Base-by-base conservation (phyloP, 2,329 filamentous ascomycete genomes). In the Colletotrichum sp. region DNA sequence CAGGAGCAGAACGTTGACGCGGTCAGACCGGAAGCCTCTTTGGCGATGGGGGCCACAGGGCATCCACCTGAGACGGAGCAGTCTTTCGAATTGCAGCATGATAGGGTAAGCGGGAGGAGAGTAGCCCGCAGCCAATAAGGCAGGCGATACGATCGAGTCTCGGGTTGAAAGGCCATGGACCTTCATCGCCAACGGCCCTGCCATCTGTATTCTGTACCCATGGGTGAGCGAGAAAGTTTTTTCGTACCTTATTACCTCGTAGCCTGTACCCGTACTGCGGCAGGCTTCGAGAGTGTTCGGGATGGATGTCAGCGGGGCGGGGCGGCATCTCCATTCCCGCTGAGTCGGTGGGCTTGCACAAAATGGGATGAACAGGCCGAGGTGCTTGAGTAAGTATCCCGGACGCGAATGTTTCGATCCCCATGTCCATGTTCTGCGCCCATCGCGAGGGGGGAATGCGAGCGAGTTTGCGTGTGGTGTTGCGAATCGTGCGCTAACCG, bases 61-160 rank as follows among this genome's bases (percentile, higher is more conserved):
- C 25, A 64, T 64, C 70, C 64, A 76, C 73, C 69, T 64, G 63
- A 49, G 39, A 76, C 73, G 32, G 49, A 19, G 44, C n/a, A 44
- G n/a, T 29, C 34, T 15, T 67, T 39, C 55, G 55, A 22, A 22
- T 67, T 22, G 52, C 52, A 52, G 25, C 57, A 66, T 44, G 52
- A 69, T 61, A 69, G 39, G 16, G 11, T 25, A 16, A 32, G 39
- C 16, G 62, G 30, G 44, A 29, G 15, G 8, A 57, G 25, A 4
- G 29, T 32, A 62, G 59, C 16, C 27, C 27, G 59, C 27, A 25
- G n/a, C 19, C 57, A 19, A n/a, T n/a, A 61, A 49, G 44, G 44
- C 13, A 49, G 44, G 44, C 44, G 11, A n/a, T 22, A 49, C 44
- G 44, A 49, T 49, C 6, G 44, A 49, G 44, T 49, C 44, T 49